Percentiles rank a stretch among this genome's conserved stretches.
phyloP scores from a whole-genome alignment of 495 filamentous ascomycete genomes.

The Trichoderma gamsii region DNA sequence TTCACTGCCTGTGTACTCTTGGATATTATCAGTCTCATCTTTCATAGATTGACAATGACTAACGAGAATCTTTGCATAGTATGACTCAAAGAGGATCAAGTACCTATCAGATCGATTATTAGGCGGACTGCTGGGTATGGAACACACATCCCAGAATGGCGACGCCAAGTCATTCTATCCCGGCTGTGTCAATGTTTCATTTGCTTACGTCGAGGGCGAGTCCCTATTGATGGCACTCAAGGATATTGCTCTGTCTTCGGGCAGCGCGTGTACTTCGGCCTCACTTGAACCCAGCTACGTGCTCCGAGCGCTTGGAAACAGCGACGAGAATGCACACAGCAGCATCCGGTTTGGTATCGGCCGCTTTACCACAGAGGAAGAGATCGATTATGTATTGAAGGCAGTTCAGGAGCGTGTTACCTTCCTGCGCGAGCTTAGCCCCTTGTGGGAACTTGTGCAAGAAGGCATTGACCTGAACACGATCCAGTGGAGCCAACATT shows the following conservation, averaged over 20 bases:
- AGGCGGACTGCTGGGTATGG: slow-evolving; percentile 74
- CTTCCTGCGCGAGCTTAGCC: slow-evolving; percentile 91
- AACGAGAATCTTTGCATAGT: slow-evolving; percentile 49
- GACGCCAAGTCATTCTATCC: slow-evolving; percentile 80
- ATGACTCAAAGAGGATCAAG: slow-evolving; percentile 79
- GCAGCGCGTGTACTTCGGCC: slow-evolving; percentile 93
- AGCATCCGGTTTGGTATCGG: slow-evolving; percentile 98
- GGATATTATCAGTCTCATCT: not conserved
- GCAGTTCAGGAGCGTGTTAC: slow-evolving; percentile 83
- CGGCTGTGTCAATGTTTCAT: slow-evolving; percentile 96
- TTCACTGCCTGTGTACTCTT: not conserved
- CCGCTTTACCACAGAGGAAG: slow-evolving; percentile 86
- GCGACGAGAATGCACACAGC: slow-evolving; percentile 94
- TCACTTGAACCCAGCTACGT: slow-evolving; percentile 96
- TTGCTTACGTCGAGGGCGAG: slow-evolving; percentile 96
- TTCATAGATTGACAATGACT: not conserved
- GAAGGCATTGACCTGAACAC: slow-evolving; percentile 92
- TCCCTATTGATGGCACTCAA: slow-evolving; percentile 97
- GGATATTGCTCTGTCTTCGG: slow-evolving; percentile 94
- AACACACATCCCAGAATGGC: slow-evolving; percentile 89
- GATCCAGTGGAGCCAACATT: slow-evolving; percentile 98
- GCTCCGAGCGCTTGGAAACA: slow-evolving; percentile 84
- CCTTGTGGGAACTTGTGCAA: slow-evolving; percentile 96
- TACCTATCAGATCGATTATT: slow-evolving; percentile 75
- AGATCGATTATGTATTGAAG: slow-evolving; percentile 97